Conservation (phyloP, 192 early-diverging fungal species). For the Coemansia reversa region DNA sequence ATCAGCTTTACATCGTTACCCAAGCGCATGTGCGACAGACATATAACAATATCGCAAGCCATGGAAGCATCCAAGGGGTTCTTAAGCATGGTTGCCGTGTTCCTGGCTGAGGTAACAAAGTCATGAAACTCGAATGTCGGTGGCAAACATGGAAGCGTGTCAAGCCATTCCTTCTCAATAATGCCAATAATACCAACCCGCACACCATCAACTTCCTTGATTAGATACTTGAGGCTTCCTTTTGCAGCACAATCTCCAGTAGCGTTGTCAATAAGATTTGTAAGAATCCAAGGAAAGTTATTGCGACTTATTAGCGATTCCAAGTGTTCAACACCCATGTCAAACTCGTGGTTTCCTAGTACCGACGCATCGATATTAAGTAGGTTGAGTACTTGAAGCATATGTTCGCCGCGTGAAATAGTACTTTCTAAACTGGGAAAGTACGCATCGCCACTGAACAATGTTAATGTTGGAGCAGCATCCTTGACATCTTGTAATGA, state of each 20-base stretch:
- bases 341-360: slow-evolving; percentile 77
- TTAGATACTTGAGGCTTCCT: slow-evolving; percentile 38
- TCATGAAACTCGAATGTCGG: slow-evolving; percentile 60
- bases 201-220: slow-evolving; percentile 54
- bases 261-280: slow-evolving; percentile 59
- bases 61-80: slow-evolving; percentile 29
- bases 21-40: slow-evolving; percentile 73
- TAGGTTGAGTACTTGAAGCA: slow-evolving; percentile 62
- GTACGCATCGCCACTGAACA: slow-evolving; percentile 69
- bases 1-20: slow-evolving; percentile 64
- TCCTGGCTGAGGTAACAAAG: slow-evolving; percentile 53
- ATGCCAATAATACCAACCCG: slow-evolving; percentile 69
- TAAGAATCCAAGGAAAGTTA: slow-evolving; percentile 71
- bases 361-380: slow-evolving; percentile 60
- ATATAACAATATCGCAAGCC: slow-evolving; percentile 64
- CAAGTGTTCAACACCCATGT: slow-evolving; percentile 63
- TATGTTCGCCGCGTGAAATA: slow-evolving; percentile 63
- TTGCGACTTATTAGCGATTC: slow-evolving; percentile 50
- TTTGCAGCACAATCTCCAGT: slow-evolving; percentile 33
- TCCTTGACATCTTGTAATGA: slow-evolving; percentile 21
- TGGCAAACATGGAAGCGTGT: slow-evolving; percentile 63
- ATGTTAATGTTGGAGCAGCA: slow-evolving; percentile 42
- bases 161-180: slow-evolving; percentile 70
- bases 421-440: slow-evolving; percentile 68
- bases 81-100: slow-evolving; percentile 40